phyloP scores from a whole-genome alignment of 306 rosid species.

The Astragalus glycyphyllos region DNA sequence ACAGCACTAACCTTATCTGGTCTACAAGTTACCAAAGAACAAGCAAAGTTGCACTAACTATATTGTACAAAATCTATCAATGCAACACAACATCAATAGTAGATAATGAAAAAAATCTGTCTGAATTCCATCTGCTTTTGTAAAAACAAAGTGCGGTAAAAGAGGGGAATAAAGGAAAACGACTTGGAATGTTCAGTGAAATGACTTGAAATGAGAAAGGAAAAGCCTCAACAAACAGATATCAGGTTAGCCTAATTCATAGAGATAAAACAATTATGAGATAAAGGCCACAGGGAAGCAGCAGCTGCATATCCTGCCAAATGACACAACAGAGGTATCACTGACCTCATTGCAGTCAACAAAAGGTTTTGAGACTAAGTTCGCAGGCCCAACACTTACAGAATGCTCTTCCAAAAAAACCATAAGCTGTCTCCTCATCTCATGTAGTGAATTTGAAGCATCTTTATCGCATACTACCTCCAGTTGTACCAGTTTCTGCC shows the following conservation, averaged over 20 bases:
- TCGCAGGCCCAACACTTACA: constrained; percentile 60
- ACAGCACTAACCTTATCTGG: constrained; percentile 32
- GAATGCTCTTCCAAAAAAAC: constrained; percentile 52
- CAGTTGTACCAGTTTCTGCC: constrained; percentile 56
- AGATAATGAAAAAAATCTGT: constrained; percentile 6
- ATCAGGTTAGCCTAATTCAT: constrained; percentile 35
- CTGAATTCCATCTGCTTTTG: constrained; percentile 8
- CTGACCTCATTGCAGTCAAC: constrained; percentile 67
- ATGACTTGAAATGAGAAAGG: constrained; percentile 29
- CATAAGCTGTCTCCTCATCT: constrained; percentile 55
- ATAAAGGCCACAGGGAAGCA: constrained; percentile 53
- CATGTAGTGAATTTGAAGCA: constrained; percentile 59
- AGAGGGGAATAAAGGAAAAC: neutral
- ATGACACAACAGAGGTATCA: constrained; percentile 58
- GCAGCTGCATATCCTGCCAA: constrained; percentile 61
- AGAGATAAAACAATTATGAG: constrained; percentile 48
- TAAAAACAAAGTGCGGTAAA: constrained; percentile 11
- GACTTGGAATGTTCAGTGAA: neutral
- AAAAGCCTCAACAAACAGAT: constrained; percentile 30
- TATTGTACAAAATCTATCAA: constrained; percentile 3
- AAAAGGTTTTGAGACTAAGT: constrained; percentile 59
- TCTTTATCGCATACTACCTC: constrained; percentile 54
- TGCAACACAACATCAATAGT: constrained; percentile 8
- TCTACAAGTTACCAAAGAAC: constrained; percentile 28
- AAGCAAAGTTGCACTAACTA: constrained; percentile 19